These are phyloP conservation scores for Talaromyces ruber DNA, from an alignment of 495 filamentous ascomycete genomes.

Conservation along the genomic window DNA sequence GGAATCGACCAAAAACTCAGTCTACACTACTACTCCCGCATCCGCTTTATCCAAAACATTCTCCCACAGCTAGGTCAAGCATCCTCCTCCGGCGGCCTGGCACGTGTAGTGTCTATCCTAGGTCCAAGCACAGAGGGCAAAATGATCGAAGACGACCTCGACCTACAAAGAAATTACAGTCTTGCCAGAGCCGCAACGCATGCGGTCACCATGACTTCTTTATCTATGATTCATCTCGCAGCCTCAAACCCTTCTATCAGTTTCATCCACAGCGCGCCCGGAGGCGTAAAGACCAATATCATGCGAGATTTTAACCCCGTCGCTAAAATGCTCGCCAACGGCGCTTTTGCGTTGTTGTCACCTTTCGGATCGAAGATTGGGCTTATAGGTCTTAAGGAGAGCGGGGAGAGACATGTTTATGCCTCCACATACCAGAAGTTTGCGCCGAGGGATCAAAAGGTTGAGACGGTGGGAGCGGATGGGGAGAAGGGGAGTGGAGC, in stretches of 20 bases:
- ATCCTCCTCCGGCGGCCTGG: conserved; percentile 17
- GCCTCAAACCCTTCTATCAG: conserved; percentile 35
- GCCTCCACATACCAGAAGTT: conserved; percentile 43
- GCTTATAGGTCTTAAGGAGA: conserved; percentile 26
- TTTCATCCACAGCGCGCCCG: conserved; percentile 54
- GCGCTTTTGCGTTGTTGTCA: conserved; percentile 11
- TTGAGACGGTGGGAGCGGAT: conserved; percentile 28
- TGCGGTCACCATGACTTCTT: conserved; percentile 36
- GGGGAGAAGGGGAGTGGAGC: conserved; percentile 42
- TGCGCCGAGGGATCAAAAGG: conserved; percentile 22
- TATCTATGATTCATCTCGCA: conserved; percentile 42
- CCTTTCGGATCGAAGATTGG: conserved; percentile 10
- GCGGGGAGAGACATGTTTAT: conserved; percentile 47
- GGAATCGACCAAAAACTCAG: conserved; percentile 44
- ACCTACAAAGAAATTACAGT: conserved; percentile 13
- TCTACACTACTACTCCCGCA: conserved; percentile 53
- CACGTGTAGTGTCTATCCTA: conserved; percentile 53
- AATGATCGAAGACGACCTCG: conserved; percentile 40
- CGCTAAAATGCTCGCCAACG: conserved; percentile 6
- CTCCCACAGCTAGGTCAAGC: conserved; percentile 48
- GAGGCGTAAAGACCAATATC: conserved; percentile 38
- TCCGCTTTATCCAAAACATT: conserved; percentile 54
- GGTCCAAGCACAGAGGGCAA: conserved; percentile 44
- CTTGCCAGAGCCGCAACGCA: conserved; percentile 31
- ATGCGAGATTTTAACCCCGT: conserved; percentile 14